A percentile compares a stretch with the other conserved stretches of the same genome.
phyloP scores from a whole-genome alignment of 2,329 filamentous ascomycete species.

The Pseudopyricularia cyperi region DNA sequence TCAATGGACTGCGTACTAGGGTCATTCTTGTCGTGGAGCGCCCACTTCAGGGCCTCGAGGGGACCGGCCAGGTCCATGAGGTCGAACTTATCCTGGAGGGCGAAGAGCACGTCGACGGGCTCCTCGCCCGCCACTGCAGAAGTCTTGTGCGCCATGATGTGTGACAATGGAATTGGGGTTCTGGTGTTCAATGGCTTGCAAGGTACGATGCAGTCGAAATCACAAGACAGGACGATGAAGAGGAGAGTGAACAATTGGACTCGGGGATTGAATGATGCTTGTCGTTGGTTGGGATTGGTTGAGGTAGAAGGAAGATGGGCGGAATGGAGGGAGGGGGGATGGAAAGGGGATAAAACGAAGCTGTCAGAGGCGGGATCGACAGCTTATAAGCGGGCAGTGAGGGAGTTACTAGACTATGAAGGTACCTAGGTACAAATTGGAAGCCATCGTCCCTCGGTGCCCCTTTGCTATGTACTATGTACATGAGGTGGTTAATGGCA shows the following conservation, averaged over 20 bases:
- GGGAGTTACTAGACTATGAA: too few species aligned
- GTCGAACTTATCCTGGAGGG: slow-evolving; percentile 46
- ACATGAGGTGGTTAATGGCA: too few species aligned
- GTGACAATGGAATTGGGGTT: slow-evolving; percentile 11
- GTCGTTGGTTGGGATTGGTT: neutral
- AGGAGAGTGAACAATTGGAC: slow-evolving; percentile 7
- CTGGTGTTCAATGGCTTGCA: neutral
- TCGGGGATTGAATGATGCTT: slow-evolving; percentile 3
- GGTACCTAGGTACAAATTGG: too few species aligned
- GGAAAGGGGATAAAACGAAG: too few species aligned
- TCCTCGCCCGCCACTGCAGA: slow-evolving; percentile 43
- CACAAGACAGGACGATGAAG: neutral
- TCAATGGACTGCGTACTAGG: slow-evolving; percentile 25
- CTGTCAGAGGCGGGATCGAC: too few species aligned
- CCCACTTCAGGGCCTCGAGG: slow-evolving; percentile 35
- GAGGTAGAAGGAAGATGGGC: neutral
- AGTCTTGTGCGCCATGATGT: slow-evolving; percentile 44
- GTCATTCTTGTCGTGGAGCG: slow-evolving; percentile 40
- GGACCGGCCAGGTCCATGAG: slow-evolving; percentile 45
- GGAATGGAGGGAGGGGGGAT: neutral
- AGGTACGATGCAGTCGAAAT: neutral
- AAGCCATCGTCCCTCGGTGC: too few species aligned
- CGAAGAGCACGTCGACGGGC: slow-evolving; percentile 47
- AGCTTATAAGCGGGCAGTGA: too few species aligned
- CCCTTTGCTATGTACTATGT: too few species aligned